Base-by-base conservation (phyloP, 495 filamentous ascomycete genomes). In the Aspergillus diversus region DNA sequence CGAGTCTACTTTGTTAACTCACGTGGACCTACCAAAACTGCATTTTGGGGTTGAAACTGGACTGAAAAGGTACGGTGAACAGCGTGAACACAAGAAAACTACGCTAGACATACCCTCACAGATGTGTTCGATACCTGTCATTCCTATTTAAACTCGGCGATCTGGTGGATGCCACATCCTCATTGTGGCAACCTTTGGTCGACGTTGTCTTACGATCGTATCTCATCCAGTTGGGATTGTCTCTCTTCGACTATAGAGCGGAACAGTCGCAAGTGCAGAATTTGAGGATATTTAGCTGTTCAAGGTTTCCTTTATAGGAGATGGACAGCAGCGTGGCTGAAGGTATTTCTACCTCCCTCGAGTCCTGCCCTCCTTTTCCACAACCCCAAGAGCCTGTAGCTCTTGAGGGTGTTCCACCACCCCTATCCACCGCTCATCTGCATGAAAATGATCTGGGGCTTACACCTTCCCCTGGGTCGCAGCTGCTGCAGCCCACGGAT, bases 391-490 rank as follows among this genome's bases (percentile, higher is more conserved):
- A 61, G 57, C 61, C 63, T 17, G 39, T 32, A 42, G 58, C 64
- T 53, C 57, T 52, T 60, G 67, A 62, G 59, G 61, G 53, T 66
- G 34, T 66, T 59, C 57, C 69, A 55, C 51, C 61, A 57, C 53
- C 58, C 59, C 57, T 60, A 42, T 60, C 39, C 48, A 37, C 52
- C 27, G 48, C 57, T 60, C 60, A 63, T 63, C 46, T 69, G 60
- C 49, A 70, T 69, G 60, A 71, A 55, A 70, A 69, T 71, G 72
- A 79, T 71, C 75, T 75, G 75, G 76, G 75, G 75, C 76, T 79
- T 79, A 79, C 76, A 79, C 75, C 71, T 72, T 59, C 69, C 75
- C 76, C 76, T 66, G 70, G 73, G 64, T 73, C 72, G 48, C 73
- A 75, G 66, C 67, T 64, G 68, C 70, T 72, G 63, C 66, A 62